A percentile compares a stretch with the other conserved stretches of the same genome.
Evolutionary conservation across 2,329 filamentous ascomycete genomes (phyloP).

Genomic region (Drechslerella stenobrocha): DNA sequence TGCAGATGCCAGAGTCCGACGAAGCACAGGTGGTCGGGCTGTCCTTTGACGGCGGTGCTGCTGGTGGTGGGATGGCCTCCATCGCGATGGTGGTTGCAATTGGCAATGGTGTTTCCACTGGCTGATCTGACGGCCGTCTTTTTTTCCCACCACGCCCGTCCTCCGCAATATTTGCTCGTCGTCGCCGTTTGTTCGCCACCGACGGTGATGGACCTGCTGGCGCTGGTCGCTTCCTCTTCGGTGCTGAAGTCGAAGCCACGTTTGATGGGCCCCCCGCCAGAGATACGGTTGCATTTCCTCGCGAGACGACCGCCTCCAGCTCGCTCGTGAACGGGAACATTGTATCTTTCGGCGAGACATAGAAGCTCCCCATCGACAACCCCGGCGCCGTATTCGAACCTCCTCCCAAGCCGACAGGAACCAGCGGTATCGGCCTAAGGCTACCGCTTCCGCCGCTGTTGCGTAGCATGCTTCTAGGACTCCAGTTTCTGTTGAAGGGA

Average conservation of each 20-base stretch:
- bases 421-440: no score
- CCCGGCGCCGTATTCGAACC: neutral
- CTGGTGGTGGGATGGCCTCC: no score
- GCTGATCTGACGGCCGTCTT: neutral
- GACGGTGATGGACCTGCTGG: neutral
- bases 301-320: constrained; percentile 8
- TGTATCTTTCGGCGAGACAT: neutral
- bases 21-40: constrained; percentile 13
- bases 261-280: no score
- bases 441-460: no score
- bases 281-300: no score
- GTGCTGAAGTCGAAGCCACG: neutral
- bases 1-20: constrained; percentile 20
- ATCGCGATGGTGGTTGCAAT: neutral
- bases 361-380: neutral
- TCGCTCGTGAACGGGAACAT: constrained; percentile 6
- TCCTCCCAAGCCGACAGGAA: no score
- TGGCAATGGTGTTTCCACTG: neutral
- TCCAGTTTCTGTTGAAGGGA: constrained; percentile 13
- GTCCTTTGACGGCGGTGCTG: neutral
- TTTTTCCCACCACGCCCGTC: constrained; percentile 12
- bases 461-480: no score
- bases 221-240: constrained; percentile 1
- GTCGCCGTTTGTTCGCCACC: neutral
- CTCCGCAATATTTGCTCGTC: constrained; percentile 26